Percentiles rank a stretch among this genome's conserved stretches.
Evolutionary conservation across 2,329 filamentous ascomycete species (phyloP).

Genomic region (Fusarium nanum): DNA sequence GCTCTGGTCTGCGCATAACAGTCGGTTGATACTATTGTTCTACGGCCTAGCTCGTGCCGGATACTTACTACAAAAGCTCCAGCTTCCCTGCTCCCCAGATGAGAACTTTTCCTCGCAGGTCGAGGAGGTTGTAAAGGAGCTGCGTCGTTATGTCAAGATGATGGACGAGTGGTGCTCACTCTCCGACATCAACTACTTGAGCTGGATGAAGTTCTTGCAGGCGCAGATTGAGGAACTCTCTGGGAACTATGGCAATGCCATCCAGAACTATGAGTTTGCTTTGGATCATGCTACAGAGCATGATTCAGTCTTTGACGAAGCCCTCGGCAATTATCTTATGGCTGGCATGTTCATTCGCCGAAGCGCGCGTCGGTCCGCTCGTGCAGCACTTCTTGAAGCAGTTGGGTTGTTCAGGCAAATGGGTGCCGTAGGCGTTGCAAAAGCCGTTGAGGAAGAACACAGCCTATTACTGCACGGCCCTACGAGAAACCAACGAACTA

Average conservation of each 20-base stretch:
- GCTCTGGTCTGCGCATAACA: conserved; percentile 71
- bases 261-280: conserved; percentile 75
- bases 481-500: conserved; percentile 66
- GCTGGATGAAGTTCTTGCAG: conserved; percentile 75
- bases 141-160: conserved; percentile 67
- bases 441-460: conserved; percentile 75
- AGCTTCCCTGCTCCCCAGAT: conserved; percentile 59
- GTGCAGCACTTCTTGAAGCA: conserved; percentile 75
- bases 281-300: conserved; percentile 78
- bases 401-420: conserved; percentile 75
- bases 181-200: conserved; percentile 76
- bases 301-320: conserved; percentile 76
- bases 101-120: conserved; percentile 58
- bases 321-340: conserved; percentile 78
- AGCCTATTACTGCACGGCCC: conserved; percentile 73
- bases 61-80: conserved; percentile 60
- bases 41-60: conserved; percentile 69
- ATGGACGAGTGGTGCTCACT: conserved; percentile 73
- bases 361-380: conserved; percentile 74
- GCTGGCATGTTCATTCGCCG: conserved; percentile 76
- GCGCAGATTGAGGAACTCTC: conserved; percentile 75
- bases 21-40: conserved; percentile 67
- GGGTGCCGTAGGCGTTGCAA: conserved; percentile 76
- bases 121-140: conserved; percentile 62
- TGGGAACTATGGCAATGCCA: conserved; percentile 66